Base-by-base conservation (phyloP, 495 filamentous ascomycete species). In the Gamarada debralockiae region DNA sequence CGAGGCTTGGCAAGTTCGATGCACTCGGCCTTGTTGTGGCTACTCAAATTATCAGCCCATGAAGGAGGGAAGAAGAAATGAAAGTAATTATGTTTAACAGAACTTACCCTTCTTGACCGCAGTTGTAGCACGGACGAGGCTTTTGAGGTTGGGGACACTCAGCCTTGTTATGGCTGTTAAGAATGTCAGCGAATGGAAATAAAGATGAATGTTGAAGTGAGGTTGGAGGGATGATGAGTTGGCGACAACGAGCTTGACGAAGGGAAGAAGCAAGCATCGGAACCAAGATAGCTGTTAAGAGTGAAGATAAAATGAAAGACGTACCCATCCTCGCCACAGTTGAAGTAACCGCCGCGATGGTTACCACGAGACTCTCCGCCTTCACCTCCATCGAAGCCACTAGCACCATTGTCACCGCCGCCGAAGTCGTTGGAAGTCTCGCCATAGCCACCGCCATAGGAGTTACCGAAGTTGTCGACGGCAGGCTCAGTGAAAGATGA, bases 291-390 rank as follows among this genome's bases (percentile, higher is more conserved):
- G n/a, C n/a, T n/a, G n/a, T n/a, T n/a, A n/a, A n/a, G n/a, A n/a
- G n/a, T n/a, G n/a, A n/a, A n/a, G n/a, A n/a, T n/a, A n/a, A n/a
- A n/a, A n/a, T n/a, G n/a, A n/a, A n/a, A n/a, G 45, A 55, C 72
- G 70, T 73, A 86, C 85, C 86, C 87, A 52, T 74, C 67, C 61
- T 90, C 68, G 31, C 85, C 87, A 56, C 90, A 95, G 63, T 90
- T 91, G 77, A 82, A 95, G 71, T 89, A 95, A 27, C 70, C 77
- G 21, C 73, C 66, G 65, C 70, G 25, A 59, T 72, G 52, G 38
- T 59, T 53, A 54, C 73, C 66, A 65, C 70, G 37, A 61, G 72
- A 54, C 37, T 59, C 54, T 52, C 66, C 68, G 58, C 60, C 58
- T 42, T 59, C 67, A 60, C 73, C 58, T 70, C 68, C 59, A 73